These are phyloP conservation scores for Colletotrichum tamarilloi DNA, from an alignment of 2,329 filamentous ascomycete species.

Conservation along the genomic window DNA sequence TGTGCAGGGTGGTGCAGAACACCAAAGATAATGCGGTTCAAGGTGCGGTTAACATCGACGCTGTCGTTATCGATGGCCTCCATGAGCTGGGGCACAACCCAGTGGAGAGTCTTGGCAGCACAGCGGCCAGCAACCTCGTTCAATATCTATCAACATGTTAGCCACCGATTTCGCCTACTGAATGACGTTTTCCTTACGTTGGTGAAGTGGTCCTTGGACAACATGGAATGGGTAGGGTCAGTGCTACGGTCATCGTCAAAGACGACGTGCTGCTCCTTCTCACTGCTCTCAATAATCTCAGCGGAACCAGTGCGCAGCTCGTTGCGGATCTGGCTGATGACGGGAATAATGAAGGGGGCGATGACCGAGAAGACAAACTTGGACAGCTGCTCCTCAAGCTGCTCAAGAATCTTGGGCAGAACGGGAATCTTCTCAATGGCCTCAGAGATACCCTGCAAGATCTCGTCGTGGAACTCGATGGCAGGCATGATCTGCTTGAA, in stretches of 20 bases:
- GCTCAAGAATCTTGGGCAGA: constrained; percentile 85
- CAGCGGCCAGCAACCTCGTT: constrained; percentile 90
- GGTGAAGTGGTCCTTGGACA: constrained; percentile 95
- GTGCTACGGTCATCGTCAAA: constrained; percentile 81
- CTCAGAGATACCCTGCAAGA: constrained; percentile 82
- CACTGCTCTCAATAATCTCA: constrained; percentile 87
- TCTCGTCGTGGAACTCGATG: constrained; percentile 89
- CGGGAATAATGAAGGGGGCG: constrained; percentile 86
- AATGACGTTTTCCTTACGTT: constrained; percentile 63
- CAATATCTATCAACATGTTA: constrained; percentile 63
- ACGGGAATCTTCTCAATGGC: constrained; percentile 88
- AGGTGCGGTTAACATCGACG: constrained; percentile 74
- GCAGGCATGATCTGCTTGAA: constrained; percentile 87
- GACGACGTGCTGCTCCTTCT: constrained; percentile 86
- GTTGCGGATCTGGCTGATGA: constrained; percentile 87
- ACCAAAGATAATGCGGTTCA: constrained; percentile 82
- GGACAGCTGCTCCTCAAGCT: constrained; percentile 87
- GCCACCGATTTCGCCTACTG: not conserved
- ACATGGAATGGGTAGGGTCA: constrained; percentile 94
- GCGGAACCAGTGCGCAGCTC: constrained; percentile 88
- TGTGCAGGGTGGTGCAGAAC: constrained; percentile 91
- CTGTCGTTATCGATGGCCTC: constrained; percentile 84
- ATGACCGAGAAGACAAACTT: constrained; percentile 93
- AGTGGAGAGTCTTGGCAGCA: constrained; percentile 81
- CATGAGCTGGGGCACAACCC: constrained; percentile 92